A percentile compares a stretch with the other conserved stretches of the same genome.
Conservation (phyloP, 2,329 filamentous ascomycete species). For the Diaporthe destruens region DNA sequence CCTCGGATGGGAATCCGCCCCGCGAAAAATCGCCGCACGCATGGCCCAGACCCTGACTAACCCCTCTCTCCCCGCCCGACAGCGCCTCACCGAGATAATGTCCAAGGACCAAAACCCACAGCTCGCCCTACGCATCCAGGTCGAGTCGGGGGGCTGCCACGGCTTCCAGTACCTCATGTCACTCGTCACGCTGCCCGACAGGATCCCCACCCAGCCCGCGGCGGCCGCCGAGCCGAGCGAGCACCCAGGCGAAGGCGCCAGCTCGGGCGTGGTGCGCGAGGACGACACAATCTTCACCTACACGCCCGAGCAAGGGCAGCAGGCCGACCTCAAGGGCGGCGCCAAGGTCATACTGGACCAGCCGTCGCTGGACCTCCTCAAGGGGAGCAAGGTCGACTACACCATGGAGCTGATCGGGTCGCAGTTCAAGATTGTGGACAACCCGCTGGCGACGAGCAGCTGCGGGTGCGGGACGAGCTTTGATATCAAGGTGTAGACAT, state of each 20-base stretch:
- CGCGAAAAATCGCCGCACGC: background rate
- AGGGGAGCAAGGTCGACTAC: conserved; percentile 95
- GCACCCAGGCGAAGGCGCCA: conserved; percentile 47
- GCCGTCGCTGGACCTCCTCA: conserved; percentile 86
- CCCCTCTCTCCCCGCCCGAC: background rate
- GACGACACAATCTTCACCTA: conserved; percentile 93
- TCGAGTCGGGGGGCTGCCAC: conserved; percentile 95
- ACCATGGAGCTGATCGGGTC: conserved; percentile 90
- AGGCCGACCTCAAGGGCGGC: conserved; percentile 48
- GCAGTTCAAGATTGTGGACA: conserved; percentile 97
- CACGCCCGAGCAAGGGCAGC: conserved; percentile 60
- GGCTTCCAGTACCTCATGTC: conserved; percentile 98
- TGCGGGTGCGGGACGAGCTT: conserved; percentile 99
- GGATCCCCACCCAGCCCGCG: conserved; percentile 44
- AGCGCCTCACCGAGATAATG: conserved; percentile 85
- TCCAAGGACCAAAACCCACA: conserved; percentile 78
- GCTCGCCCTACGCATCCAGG: conserved; percentile 89
- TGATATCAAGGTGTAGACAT: conserved; percentile 79
- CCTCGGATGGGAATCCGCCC: background rate
- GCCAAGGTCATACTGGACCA: conserved; percentile 92
- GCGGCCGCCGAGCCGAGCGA: conserved; percentile 37
- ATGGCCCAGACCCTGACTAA: conserved; percentile 18
- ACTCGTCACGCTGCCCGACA: conserved; percentile 72
- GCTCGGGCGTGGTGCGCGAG: conserved; percentile 62
- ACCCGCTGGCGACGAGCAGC: conserved; percentile 90